Evolutionary conservation across 331 rosid species (phyloP).

Genomic region (Quercus lobata): DNA sequence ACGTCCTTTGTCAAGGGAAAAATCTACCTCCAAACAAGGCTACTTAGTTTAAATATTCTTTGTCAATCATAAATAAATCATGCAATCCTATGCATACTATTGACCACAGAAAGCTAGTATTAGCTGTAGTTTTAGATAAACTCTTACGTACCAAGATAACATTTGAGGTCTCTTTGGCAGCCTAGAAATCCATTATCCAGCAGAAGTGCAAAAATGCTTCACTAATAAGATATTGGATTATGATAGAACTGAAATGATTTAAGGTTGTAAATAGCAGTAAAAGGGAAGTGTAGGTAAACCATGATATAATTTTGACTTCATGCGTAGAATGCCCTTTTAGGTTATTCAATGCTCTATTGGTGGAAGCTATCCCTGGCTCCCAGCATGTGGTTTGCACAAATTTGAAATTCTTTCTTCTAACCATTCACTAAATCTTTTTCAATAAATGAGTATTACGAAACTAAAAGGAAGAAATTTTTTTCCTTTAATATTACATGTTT

Average conservation of each 20-base stretch:
- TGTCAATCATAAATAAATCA: neutral
- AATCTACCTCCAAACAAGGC: neutral
- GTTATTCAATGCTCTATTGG: neutral
- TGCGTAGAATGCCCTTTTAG: neutral
- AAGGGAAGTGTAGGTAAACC: too few relatives aligned
- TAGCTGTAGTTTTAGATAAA: neutral
- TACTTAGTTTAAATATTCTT: neutral
- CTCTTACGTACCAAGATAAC: neutral
- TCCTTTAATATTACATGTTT: neutral
- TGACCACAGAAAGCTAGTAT: neutral
- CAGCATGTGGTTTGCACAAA: neutral
- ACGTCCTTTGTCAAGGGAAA: neutral
- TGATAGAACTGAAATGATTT: neutral
- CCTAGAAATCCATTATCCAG: neutral
- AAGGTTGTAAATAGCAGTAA: neutral
- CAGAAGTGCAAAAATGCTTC: too few relatives aligned
- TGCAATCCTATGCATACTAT: neutral
- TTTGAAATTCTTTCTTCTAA: neutral
- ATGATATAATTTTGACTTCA: neutral
- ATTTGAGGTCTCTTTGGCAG: neutral
- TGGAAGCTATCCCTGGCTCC: neutral
- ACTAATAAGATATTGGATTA: too few relatives aligned
- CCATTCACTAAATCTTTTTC: neutral
- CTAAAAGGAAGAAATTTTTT: neutral
- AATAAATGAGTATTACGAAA: neutral